Percentiles rank a stretch among this genome's conserved stretches.
These are phyloP conservation scores for Thelonectria rubi DNA, from an alignment of 2,329 filamentous ascomycete genomes.

Conservation along the genomic window DNA sequence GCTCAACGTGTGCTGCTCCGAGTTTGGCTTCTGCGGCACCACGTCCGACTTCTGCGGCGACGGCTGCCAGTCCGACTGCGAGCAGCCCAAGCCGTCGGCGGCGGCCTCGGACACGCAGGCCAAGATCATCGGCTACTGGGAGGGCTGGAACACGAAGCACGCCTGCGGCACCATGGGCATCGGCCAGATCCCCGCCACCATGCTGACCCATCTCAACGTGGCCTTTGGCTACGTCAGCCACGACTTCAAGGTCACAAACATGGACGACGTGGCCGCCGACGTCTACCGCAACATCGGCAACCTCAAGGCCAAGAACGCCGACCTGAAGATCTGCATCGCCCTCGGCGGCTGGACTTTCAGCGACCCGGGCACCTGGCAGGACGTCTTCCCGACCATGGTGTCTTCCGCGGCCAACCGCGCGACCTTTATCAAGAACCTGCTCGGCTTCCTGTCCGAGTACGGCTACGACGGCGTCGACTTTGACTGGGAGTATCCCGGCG, in stretches of 20 bases:
- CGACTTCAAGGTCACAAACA: constrained; percentile 41
- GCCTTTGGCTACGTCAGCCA: constrained; percentile 48
- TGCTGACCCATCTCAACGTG: constrained; percentile 43
- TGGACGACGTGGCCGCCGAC: constrained; percentile 30
- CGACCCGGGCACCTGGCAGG: constrained; percentile 24
- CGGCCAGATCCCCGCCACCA: constrained; percentile 31
- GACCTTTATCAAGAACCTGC: constrained; percentile 49
- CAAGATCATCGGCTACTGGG: constrained; percentile 47
- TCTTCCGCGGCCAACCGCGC: constrained; percentile 35
- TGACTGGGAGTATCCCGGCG: neutral
- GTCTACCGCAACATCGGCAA: constrained; percentile 41
- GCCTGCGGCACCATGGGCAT: neutral
- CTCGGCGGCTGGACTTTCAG: constrained; percentile 55
- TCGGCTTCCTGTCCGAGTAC: constrained; percentile 32
- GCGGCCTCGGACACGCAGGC: constrained; percentile 27
- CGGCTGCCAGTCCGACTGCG: constrained; percentile 33
- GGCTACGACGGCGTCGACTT: constrained; percentile 40
- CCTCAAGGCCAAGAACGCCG: constrained; percentile 41
- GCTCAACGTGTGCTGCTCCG: constrained; percentile 47
- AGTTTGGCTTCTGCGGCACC: constrained; percentile 8
- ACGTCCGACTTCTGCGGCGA: constrained; percentile 17
- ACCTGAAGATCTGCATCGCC: constrained; percentile 46
- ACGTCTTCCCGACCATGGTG: constrained; percentile 41
- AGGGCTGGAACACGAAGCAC: constrained; percentile 36
- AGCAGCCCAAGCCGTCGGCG: constrained; percentile 3